These are phyloP conservation scores for Podaxis mareebaensis DNA, from an alignment of 768 basidiomycete species.

Conservation along the genomic window DNA sequence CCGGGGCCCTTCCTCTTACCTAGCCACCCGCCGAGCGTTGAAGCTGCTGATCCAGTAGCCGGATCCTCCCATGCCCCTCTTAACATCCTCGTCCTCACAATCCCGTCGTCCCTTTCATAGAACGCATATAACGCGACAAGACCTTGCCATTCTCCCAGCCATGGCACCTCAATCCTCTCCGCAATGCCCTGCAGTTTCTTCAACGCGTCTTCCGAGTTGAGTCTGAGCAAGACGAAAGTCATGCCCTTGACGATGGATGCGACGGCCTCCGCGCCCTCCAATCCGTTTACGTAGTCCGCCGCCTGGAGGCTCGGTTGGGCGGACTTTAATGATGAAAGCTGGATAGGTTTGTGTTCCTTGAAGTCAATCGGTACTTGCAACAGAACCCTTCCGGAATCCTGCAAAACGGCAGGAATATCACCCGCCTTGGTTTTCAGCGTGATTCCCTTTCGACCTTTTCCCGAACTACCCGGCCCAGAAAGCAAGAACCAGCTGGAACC, in stretches of 20 bases:
- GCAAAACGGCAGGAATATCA: conserved; percentile 35
- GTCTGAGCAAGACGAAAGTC: conserved; percentile 40
- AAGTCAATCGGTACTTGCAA: conserved; percentile 43
- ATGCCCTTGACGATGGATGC: conserved; percentile 50
- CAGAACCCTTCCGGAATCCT: conserved; percentile 28
- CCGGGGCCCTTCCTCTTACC: conserved; percentile 36
- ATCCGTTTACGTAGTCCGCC: conserved; percentile 38
- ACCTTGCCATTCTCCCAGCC: conserved; percentile 40
- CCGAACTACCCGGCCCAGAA: conserved; percentile 19
- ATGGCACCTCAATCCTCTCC: conserved; percentile 25
- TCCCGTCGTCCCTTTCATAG: conserved; percentile 31
- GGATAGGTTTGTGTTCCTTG: conserved; percentile 35
- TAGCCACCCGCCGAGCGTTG: conserved; percentile 42
- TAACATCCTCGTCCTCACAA: conserved; percentile 43
- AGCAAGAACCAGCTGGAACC: conserved; percentile 46
- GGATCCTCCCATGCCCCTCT: conserved; percentile 42
- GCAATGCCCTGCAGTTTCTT: conserved; percentile 29
- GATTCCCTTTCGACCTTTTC: conserved; percentile 20
- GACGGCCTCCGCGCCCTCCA: conserved; percentile 32
- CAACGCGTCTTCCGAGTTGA: conserved; percentile 40
- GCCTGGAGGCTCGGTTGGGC: conserved; percentile 29
- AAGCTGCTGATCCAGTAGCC: conserved; percentile 47
- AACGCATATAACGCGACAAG: conserved; percentile 40
- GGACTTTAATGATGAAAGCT: conserved; percentile 27
- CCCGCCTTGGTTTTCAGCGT: conserved; percentile 44